Evolutionary conservation across 2,329 filamentous ascomycete species (phyloP).

Genomic region (Penicillium griseofulvum): DNA sequence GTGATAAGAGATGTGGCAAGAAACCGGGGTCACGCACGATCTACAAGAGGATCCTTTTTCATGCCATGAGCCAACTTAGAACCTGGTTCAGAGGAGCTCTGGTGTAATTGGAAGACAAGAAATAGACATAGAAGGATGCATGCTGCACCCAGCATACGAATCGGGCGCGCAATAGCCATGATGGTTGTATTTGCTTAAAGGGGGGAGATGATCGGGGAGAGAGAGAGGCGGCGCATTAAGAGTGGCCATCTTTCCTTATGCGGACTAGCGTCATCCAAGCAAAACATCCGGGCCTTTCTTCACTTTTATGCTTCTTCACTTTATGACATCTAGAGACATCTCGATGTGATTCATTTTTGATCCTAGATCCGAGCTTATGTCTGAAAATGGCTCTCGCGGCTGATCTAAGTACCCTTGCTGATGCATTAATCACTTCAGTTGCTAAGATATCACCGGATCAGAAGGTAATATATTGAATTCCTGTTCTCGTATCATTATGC

Average conservation of each 20-base stretch:
- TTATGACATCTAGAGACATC: neutral
- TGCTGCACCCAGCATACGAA: constrained; percentile 72
- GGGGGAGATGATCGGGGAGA: constrained; percentile 14
- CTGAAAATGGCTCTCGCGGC: constrained; percentile 67
- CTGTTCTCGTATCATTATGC: neutral
- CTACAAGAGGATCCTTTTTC: constrained; percentile 78
- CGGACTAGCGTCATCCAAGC: constrained; percentile 24
- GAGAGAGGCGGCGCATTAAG: constrained; percentile 11
- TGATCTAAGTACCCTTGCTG: constrained; percentile 62
- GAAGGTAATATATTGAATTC: constrained; percentile 44
- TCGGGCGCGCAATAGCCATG: constrained; percentile 83
- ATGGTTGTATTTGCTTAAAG: constrained; percentile 27
- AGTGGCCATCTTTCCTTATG: constrained; percentile 24
- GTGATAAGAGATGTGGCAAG: constrained; percentile 11
- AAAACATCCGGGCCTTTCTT: constrained; percentile 11
- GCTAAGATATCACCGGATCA: constrained; percentile 49
- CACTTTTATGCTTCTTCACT: constrained; percentile 1
- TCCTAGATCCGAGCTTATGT: neutral
- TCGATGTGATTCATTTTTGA: neutral
- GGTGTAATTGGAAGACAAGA: constrained; percentile 73
- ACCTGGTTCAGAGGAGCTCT: constrained; percentile 47
- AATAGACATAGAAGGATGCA: constrained; percentile 74
- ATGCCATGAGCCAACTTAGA: constrained; percentile 56
- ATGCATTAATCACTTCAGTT: constrained; percentile 67
- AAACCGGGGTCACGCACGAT: constrained; percentile 61